phyloP scores from a whole-genome alignment of 192 early-diverging fungal species.

The Umbelopsis sp. region DNA sequence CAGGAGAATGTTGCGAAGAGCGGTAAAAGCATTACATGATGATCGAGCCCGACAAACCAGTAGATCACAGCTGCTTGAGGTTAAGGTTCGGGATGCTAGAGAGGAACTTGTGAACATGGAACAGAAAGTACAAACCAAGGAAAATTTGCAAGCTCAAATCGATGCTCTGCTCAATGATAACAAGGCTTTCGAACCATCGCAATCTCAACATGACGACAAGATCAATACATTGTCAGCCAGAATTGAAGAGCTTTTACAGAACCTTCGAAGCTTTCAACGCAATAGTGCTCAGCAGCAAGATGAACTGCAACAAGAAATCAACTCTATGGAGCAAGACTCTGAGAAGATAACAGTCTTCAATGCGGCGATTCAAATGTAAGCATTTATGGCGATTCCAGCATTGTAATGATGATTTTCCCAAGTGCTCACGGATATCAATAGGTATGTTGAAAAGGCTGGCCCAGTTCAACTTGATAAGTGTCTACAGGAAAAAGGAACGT shows the following conservation, averaged over 20 bases:
- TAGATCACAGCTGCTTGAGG: constrained; percentile 39
- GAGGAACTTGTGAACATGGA: constrained; percentile 22
- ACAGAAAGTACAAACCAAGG: constrained; percentile 8
- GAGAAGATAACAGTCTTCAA: background rate
- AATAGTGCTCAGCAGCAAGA: constrained; percentile 11
- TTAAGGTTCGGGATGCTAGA: constrained; percentile 34
- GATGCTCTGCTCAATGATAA: background rate
- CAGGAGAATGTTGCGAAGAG: constrained; percentile 31
- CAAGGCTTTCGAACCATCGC: background rate
- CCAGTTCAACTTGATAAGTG: background rate
- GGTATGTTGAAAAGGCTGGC: background rate
- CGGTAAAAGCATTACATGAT: constrained; percentile 40
- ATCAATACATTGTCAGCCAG: background rate
- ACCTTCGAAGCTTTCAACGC: constrained; percentile 27
- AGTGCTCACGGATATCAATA: background rate
- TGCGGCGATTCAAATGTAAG: background rate
- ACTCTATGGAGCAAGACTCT: background rate
- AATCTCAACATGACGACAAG: constrained; percentile 3
- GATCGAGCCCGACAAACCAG: constrained; percentile 39
- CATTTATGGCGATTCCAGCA: background rate
- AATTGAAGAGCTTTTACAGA: constrained; percentile 18
- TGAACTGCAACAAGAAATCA: background rate
- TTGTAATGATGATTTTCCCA: too few relatives aligned
- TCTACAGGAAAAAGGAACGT: background rate
- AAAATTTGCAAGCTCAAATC: background rate